Base-by-base conservation (phyloP, 441 rosid species). In the Erodium chrysanthum region DNA sequence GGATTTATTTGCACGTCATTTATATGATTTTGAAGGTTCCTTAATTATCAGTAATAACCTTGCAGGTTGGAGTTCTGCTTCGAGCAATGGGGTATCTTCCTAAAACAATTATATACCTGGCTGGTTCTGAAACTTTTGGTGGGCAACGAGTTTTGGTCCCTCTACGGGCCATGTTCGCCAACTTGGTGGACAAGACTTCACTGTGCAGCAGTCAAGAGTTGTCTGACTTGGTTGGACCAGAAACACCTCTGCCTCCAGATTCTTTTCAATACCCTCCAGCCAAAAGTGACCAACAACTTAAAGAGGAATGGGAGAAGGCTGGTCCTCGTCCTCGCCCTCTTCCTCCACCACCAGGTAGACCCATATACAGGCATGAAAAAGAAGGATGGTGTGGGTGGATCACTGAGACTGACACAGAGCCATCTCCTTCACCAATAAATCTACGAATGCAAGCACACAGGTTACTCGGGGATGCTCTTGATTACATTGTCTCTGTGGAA, bases 321-420 rank as follows among this genome's bases (percentile, higher is more conserved):
- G 99, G 99, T 65, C 98, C 97, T 31, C 85, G 99, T 52, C 99
- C 99, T 69, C 83, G 99, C 33, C 97, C 99, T 69, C 96, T 96
- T 77, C 97, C 98, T 79, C 99, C 99, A 46, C 98, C 99, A 79
- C 97, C 98, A 11, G 96, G 79, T 67, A 82, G 99, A 78, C 98
- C 94, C 68, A 82, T 88, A 68, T 92, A 96, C 78, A 86, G 23
- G 75, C 98, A 96, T 71, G 97, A 96, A 76, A 92, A 89, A 79
- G 96, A 96, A 86, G 99, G 99, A 4, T 96, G 99, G 98, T 96
- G 89, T 79, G 96, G 96, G 77, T 96, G 99, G 99, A 77, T 96
- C 71, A 81, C 87, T 0, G 91, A 88, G 82, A 83, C 80, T 46
- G 86, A 89, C 72, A 74, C 79, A 35, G 97, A 96, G 80, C 97